These are phyloP conservation scores for Diaporthe vexans DNA, from an alignment of 2,329 filamentous ascomycete genomes.

Conservation along the genomic window DNA sequence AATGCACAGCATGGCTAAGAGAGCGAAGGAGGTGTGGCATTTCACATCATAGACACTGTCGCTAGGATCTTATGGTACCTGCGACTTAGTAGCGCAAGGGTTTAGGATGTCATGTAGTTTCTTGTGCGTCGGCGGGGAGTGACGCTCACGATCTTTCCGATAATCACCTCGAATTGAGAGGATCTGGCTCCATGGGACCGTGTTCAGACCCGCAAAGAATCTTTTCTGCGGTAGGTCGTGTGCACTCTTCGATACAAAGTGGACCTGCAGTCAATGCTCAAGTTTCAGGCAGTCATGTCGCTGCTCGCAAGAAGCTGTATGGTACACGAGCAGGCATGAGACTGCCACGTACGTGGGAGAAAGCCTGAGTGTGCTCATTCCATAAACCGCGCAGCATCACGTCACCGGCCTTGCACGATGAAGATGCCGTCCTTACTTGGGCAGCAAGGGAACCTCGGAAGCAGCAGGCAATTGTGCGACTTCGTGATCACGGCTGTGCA, in stretches of 20 bases:
- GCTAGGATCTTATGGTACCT: neutral
- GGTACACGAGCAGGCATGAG: slow-evolving; percentile 1
- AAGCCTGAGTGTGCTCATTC: neutral
- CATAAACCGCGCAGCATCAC: neutral
- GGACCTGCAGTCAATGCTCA: neutral
- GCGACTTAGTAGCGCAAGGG: neutral
- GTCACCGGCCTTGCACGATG: slow-evolving; percentile 3
- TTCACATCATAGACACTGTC: slow-evolving; percentile 31
- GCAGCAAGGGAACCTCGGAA: slow-evolving; percentile 23
- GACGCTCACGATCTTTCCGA: neutral
- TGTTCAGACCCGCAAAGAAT: neutral
- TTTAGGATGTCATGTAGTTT: neutral
- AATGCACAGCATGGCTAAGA: neutral
- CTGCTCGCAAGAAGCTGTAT: slow-evolving; percentile 33
- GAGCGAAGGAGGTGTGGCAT: neutral
- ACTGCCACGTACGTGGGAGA: neutral
- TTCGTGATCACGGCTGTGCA: neutral
- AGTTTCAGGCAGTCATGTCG: slow-evolving; percentile 28
- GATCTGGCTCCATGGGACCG: neutral
- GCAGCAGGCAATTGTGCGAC: slow-evolving; percentile 18
- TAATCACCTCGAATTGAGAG: neutral
- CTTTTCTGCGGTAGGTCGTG: neutral
- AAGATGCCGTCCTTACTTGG: neutral
- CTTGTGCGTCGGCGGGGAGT: neutral
- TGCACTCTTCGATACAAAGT: neutral